Percentiles rank a stretch among this genome's conserved stretches.
phyloP scores from a whole-genome alignment of 352 stramenopile genomes.

The Phytophthora parvispora region DNA sequence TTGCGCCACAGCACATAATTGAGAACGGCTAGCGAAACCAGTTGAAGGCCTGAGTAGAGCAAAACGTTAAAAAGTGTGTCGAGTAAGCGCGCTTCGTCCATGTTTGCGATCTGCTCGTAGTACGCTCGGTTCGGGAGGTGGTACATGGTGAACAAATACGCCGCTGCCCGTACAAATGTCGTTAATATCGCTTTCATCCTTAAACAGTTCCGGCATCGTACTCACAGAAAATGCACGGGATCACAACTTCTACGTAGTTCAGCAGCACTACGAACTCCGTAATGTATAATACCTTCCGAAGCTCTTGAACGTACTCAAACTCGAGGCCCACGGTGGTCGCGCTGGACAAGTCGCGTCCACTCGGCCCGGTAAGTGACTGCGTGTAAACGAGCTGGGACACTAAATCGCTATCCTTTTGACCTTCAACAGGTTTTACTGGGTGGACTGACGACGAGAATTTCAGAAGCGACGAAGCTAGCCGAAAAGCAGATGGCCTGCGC shows the following conservation, averaged over 20 bases:
- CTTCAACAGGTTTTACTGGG: not conserved
- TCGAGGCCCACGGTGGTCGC: not conserved
- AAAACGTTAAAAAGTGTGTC: not conserved
- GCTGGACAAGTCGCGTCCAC: not conserved
- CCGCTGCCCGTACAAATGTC: not conserved
- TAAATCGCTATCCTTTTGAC: no score
- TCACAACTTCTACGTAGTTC: conserved; percentile 4
- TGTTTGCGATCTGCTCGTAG: conserved; percentile 2
- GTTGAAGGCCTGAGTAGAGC: conserved; percentile 1
- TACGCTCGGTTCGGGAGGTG: conserved; percentile 7
- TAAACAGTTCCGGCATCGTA: not conserved
- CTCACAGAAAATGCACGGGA: conserved; percentile 4
- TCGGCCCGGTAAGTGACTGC: not conserved
- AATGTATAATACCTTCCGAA: conserved; percentile 7
- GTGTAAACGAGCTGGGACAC: not conserved
- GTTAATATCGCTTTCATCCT: not conserved
- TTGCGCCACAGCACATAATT: conserved; percentile 1
- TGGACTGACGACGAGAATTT: not conserved
- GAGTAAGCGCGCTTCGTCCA: not conserved
- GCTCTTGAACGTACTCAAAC: not conserved
- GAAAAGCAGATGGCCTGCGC: not conserved
- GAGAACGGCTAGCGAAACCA: not conserved
- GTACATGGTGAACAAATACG: conserved; percentile 7
- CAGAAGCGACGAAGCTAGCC: not conserved
- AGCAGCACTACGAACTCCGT: conserved; percentile 5